These are phyloP conservation scores for Amniculicola lignicola DNA, from an alignment of 495 filamentous ascomycete species.

Conservation along the genomic window DNA sequence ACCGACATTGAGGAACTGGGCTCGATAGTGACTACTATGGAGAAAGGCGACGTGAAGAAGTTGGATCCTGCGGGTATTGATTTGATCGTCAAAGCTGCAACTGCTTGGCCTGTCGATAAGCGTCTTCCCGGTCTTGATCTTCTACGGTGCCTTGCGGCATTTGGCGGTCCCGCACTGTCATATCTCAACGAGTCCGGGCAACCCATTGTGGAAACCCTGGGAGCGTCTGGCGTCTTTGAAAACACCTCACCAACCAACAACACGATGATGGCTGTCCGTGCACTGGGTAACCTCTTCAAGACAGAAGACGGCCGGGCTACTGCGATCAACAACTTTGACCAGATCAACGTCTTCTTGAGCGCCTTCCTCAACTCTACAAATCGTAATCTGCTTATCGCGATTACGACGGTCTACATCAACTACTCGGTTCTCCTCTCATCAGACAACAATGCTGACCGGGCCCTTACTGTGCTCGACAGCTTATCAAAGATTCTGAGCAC, in stretches of 20 bases:
- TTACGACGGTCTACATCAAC: conserved; percentile 83
- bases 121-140: conserved; percentile 83
- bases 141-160: conserved; percentile 69
- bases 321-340: conserved; percentile 57
- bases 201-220: conserved; percentile 54
- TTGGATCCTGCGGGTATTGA: conserved; percentile 51
- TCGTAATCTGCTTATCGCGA: conserved; percentile 75
- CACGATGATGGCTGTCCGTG: conserved; percentile 79
- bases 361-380: conserved; percentile 55
- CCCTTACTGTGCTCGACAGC: conserved; percentile 59
- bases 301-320: conserved; percentile 66
- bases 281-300: conserved; percentile 83
- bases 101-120: conserved; percentile 71
- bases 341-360: conserved; percentile 32
- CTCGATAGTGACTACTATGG: conserved; percentile 55
- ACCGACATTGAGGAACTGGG: conserved; percentile 60
- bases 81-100: conserved; percentile 63
- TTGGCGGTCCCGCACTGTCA: conserved; percentile 56
- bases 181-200: conserved; percentile 43
- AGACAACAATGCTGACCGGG: conserved; percentile 51
- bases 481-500: conserved; percentile 58
- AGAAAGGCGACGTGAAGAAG: conserved; percentile 35
- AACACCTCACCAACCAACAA: conserved; percentile 59
- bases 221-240: conserved; percentile 56
- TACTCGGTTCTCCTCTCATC: conserved; percentile 58